Conservation (phyloP, 352 stramenopile genomes). For the Phytophthora hybrid region DNA sequence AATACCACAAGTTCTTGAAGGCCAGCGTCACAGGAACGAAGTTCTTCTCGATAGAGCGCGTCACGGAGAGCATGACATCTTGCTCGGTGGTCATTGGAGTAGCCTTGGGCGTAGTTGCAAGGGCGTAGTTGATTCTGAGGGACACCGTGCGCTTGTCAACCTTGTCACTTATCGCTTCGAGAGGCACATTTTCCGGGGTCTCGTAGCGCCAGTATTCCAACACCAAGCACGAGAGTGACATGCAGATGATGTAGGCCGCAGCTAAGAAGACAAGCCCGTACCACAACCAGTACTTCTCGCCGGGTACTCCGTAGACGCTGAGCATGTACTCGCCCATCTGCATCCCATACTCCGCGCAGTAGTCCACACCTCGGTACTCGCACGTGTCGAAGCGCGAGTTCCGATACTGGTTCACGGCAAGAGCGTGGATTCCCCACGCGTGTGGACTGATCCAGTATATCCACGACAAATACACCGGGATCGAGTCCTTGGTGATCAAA, state of each 20-base stretch:
- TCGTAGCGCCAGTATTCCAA: slow-evolving; percentile 51
- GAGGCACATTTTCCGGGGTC: slow-evolving; percentile 17
- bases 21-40: slow-evolving; percentile 47
- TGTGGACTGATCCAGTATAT: slow-evolving; percentile 72
- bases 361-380: slow-evolving; percentile 43
- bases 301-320: slow-evolving; percentile 41
- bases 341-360: slow-evolving; percentile 45
- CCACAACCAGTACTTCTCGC: slow-evolving; percentile 46
- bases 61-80: slow-evolving; percentile 36
- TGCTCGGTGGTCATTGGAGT: not conserved
- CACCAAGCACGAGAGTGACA: slow-evolving; percentile 39
- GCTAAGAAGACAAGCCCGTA: slow-evolving; percentile 42
- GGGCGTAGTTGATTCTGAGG: slow-evolving; percentile 14
- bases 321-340: slow-evolving; percentile 46
- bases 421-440: slow-evolving; percentile 45
- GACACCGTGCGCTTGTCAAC: not conserved
- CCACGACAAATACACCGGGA: slow-evolving; percentile 61
- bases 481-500: slow-evolving; percentile 49
- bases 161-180: not conserved
- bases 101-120: slow-evolving; percentile 11
- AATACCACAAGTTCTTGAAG: slow-evolving; percentile 57
- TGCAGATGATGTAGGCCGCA: slow-evolving; percentile 45
- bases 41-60: slow-evolving; percentile 60
- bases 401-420: slow-evolving; percentile 53
- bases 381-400: slow-evolving; percentile 38